Conservation (phyloP, 257 asterid genomes). For the Jacaranda mimosifolia region DNA sequence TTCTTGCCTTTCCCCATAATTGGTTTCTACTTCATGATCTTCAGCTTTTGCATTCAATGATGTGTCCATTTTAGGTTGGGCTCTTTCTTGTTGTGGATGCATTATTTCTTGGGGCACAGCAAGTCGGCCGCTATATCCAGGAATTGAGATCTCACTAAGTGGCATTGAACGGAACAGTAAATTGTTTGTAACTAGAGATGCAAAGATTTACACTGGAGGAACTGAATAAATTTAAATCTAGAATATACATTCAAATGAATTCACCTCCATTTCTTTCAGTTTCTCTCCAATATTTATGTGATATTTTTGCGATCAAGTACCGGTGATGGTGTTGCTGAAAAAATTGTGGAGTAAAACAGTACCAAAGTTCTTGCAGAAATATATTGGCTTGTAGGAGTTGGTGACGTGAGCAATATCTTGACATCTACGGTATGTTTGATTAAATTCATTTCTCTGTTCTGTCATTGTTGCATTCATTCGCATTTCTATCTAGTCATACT, state of each 20-base stretch:
- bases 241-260: too few relatives aligned
- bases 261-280: too few relatives aligned
- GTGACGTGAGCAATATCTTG: background rate
- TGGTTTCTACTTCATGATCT: background rate
- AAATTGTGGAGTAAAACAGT: background rate
- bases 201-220: background rate
- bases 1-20: constrained; percentile 14
- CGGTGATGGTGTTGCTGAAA: too few relatives aligned
- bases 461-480: background rate
- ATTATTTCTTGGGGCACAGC: constrained; percentile 74
- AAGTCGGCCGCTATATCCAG: constrained; percentile 75
- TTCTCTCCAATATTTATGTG: too few relatives aligned
- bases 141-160: constrained; percentile 67
- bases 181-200: too few relatives aligned
- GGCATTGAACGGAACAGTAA: background rate
- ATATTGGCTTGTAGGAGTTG: constrained; percentile 16
- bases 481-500: background rate
- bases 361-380: constrained; percentile 12
- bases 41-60: constrained; percentile 9
- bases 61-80: constrained; percentile 60
- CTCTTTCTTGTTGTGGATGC: constrained; percentile 78
- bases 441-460: background rate
- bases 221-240: background rate
- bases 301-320: too few relatives aligned
- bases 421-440: background rate